Percentiles rank a stretch among this genome's conserved stretches.
Conservation (phyloP, 495 filamentous ascomycete genomes). For the Cudoniella acicularis region DNA sequence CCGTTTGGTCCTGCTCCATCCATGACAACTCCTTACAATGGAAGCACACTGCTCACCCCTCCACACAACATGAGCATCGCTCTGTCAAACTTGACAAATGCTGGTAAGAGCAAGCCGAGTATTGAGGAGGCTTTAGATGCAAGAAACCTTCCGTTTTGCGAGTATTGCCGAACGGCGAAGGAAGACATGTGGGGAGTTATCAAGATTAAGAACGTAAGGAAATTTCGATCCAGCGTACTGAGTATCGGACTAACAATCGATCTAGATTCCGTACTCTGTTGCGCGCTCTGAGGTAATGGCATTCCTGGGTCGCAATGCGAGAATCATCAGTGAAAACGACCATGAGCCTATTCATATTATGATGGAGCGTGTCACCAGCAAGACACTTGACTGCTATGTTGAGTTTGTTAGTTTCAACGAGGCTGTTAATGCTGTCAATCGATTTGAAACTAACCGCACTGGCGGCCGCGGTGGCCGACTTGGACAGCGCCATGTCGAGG, state of each 20-base stretch:
- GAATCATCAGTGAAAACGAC: slow-evolving; percentile 43
- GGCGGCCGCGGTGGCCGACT: slow-evolving; percentile 50
- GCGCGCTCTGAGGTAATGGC: slow-evolving; percentile 65
- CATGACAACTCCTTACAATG: not conserved
- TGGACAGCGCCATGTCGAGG: slow-evolving; percentile 60
- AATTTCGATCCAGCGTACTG: not conserved
- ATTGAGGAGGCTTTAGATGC: slow-evolving; percentile 28
- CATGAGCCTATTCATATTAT: slow-evolving; percentile 73
- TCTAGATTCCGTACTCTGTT: slow-evolving; percentile 65
- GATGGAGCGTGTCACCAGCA: slow-evolving; percentile 74
- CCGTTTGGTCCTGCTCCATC: not conserved
- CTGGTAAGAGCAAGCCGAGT: slow-evolving; percentile 25
- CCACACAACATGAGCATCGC: slow-evolving; percentile 1
- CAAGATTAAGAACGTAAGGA: slow-evolving; percentile 34
- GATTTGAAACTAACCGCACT: slow-evolving; percentile 34
- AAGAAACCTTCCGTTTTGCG: slow-evolving; percentile 39
- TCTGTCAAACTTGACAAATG: slow-evolving; percentile 7
- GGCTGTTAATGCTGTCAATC: slow-evolving; percentile 50
- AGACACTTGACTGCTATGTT: slow-evolving; percentile 73
- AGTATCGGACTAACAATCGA: slow-evolving; percentile 5
- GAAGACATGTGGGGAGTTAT: slow-evolving; percentile 29
- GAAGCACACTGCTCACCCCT: not conserved
- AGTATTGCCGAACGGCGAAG: slow-evolving; percentile 26
- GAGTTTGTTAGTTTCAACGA: slow-evolving; percentile 57
- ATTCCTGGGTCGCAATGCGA: slow-evolving; percentile 64